Evolutionary conservation across 768 basidiomycete species (phyloP), one percentile per base, ranked within the genome.

Genomic region (Mycena latifolia): DNA sequence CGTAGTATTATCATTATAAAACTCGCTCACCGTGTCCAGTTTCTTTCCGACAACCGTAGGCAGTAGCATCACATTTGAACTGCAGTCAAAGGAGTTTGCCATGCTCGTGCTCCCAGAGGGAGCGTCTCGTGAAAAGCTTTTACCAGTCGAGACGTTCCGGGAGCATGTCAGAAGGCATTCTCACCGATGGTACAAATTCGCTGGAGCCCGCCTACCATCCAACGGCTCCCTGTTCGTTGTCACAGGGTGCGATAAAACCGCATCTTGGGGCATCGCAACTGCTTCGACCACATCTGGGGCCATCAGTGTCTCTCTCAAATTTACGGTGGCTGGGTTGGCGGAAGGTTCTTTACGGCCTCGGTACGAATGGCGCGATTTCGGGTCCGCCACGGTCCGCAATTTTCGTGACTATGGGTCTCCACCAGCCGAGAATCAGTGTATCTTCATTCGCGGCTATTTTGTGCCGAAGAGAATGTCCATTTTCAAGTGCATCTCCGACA

Each of bases 191-290:
- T n/a, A n/a, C n/a, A n/a, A n/a, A 5, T 52, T 41, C 68, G 62
- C 59, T 57, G 54, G 28, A 18, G 48, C 28, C 31, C 27, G 35
- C 22, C 22, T 62, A 29, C 45, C 61, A 27, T 22, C 52, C 22
- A 22, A 39, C 41, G 50, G 27, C 12, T 56, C 57, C 20, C 52
- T 70, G 3, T 72, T 69, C 45, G 62, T 71, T 1, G 64, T 72
- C 5, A 72, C 69, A 22, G 69, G 69, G 7, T 71, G 66, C 64
- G 71, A 72, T 48, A 70, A 72, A 60, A 51, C 69, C 6, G 22
- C 51, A 17, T 69, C 69, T 9, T 72, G 71, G 71, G 66, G 54
- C 17, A 52, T 72, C 28, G 67, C 65, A 17, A 54, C 71, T 6
- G 66, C 59, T 15, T 66, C 66, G 5, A 37, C 58, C 0, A 18